Conservation (phyloP, 2,329 filamentous ascomycete genomes). For the Cordyceps militaris region DNA sequence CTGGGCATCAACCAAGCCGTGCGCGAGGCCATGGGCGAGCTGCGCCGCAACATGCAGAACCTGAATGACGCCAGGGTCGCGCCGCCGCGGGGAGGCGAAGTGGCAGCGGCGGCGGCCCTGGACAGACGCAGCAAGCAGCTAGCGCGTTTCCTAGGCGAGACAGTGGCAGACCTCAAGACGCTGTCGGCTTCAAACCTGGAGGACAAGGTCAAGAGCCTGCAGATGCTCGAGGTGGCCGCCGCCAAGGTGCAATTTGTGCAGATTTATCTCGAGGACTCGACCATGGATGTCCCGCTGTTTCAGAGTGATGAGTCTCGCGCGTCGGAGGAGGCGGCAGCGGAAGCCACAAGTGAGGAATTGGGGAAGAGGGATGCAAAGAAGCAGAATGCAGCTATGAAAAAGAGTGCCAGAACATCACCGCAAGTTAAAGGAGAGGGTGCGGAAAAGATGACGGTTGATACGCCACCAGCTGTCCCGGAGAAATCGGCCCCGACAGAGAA, state of each 20-base stretch:
- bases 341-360: not conserved
- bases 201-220: slow-evolving; percentile 42
- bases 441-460: not conserved
- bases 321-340: not conserved
- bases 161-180: slow-evolving; percentile 55
- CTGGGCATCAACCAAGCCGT: slow-evolving; percentile 75
- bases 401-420: not conserved
- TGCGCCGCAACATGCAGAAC: slow-evolving; percentile 66
- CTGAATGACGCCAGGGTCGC: slow-evolving; percentile 47
- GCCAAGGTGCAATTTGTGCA: slow-evolving; percentile 61
- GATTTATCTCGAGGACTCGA: slow-evolving; percentile 52
- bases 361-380: not conserved
- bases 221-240: slow-evolving; percentile 50
- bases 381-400: not conserved
- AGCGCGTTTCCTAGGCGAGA: slow-evolving; percentile 60
- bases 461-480: not conserved
- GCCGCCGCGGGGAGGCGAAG: not conserved
- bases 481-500: not conserved
- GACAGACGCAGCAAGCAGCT: slow-evolving; percentile 61
- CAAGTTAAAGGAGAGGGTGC: not conserved
- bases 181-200: slow-evolving; percentile 45
- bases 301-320: not conserved
- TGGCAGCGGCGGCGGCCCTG: slow-evolving; percentile 37
- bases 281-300: slow-evolving; percentile 38
- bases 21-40: slow-evolving; percentile 73